Conservation (phyloP, 148 eudicot genomes). For the Vaccinium macrocarpon region DNA sequence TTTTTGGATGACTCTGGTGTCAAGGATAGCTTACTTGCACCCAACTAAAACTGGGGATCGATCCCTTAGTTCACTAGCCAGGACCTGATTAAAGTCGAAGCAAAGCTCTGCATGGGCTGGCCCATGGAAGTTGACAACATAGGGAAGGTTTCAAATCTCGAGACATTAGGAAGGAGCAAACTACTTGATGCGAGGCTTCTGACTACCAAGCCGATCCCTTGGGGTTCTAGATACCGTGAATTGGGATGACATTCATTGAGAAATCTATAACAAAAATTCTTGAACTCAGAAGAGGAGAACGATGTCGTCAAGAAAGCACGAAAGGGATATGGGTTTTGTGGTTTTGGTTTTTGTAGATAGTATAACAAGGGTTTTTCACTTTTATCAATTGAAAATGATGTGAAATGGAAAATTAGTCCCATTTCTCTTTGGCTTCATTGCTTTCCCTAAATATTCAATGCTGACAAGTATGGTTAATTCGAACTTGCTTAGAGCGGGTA, state of each 20-base stretch:
- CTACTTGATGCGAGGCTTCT: not conserved
- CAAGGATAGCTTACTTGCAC: not conserved
- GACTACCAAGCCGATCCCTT: slow-evolving; percentile 26
- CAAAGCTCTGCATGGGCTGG: not conserved
- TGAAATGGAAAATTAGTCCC: not conserved
- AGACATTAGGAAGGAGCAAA: not conserved
- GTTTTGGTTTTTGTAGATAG: not conserved
- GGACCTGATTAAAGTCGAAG: not conserved
- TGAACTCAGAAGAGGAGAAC: not conserved
- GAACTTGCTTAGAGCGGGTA: too few relatives aligned
- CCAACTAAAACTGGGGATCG: not conserved
- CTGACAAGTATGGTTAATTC: not conserved
- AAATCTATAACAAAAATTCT: not conserved
- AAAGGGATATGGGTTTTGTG: not conserved
- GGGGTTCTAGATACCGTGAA: slow-evolving; percentile 31
- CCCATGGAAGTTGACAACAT: not conserved
- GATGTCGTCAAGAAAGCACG: not conserved
- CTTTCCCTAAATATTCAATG: not conserved
- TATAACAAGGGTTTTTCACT: not conserved
- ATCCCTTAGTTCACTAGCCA: not conserved
- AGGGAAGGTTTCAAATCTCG: not conserved
- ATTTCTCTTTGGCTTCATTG: not conserved
- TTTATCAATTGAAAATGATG: not conserved
- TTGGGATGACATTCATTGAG: not conserved
- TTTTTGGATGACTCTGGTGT: not conserved